Conservation (phyloP, 257 asterid species). For the Prunella vulgaris region DNA sequence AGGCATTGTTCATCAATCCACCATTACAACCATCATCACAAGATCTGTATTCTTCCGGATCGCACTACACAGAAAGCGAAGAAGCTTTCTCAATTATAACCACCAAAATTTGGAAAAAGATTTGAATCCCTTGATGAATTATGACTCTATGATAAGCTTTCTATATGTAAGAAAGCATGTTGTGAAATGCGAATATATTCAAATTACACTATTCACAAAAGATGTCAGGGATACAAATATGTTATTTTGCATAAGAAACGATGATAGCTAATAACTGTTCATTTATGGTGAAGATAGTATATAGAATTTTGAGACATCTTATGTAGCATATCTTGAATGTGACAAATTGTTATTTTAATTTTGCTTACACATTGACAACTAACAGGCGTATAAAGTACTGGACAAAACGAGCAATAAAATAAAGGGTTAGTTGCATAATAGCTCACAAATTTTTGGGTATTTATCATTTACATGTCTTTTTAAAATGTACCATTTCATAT, state of each 20-base stretch:
- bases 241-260: background rate
- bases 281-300: background rate
- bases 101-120: background rate
- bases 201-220: too few species aligned
- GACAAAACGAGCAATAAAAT: background rate
- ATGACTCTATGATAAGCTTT: too few species aligned
- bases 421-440: too few species aligned
- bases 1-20: conserved; percentile 88
- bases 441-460: too few species aligned
- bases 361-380: too few species aligned
- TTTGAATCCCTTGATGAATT: background rate
- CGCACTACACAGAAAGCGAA: conserved; percentile 45
- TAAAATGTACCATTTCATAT: too few species aligned
- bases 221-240: background rate
- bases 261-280: background rate
- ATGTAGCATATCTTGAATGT: background rate
- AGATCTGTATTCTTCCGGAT: conserved; percentile 48
- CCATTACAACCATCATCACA: conserved; percentile 89
- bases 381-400: background rate
- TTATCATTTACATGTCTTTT: too few species aligned
- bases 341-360: background rate
- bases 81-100: background rate
- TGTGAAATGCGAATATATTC: too few species aligned
- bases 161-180: background rate
- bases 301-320: background rate